Percentiles rank a stretch among this genome's conserved stretches.
phyloP scores from a whole-genome alignment of 257 asterid species.

The Penstemon eatonii region DNA sequence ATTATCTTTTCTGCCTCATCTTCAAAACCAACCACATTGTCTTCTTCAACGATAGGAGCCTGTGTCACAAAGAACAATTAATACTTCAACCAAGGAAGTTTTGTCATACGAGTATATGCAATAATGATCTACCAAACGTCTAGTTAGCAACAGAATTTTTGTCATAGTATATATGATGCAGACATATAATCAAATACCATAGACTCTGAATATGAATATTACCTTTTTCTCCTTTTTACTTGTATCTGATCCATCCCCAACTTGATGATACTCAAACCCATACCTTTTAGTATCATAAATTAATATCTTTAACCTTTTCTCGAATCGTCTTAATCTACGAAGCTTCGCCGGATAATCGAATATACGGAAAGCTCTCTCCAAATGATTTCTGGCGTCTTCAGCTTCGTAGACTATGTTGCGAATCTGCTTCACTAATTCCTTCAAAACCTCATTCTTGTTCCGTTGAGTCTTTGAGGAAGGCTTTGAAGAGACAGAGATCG shows the following conservation, averaged over 20 bases:
- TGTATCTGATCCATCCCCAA: constrained; percentile 26
- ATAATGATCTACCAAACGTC: too few species aligned
- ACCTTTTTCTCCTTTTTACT: constrained; percentile 46
- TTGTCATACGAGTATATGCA: too few species aligned
- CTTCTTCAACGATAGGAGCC: constrained; percentile 58
- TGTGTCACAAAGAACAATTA: constrained; percentile 21
- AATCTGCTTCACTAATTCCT: constrained; percentile 48
- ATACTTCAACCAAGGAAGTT: too few species aligned
- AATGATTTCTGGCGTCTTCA: constrained; percentile 43
- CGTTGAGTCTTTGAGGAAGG: constrained; percentile 46
- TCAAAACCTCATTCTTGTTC: constrained; percentile 34
- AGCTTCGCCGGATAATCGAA: constrained; percentile 46
- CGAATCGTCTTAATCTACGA: constrained; percentile 38
- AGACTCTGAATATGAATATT: background rate
- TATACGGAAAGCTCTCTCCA: constrained; percentile 33
- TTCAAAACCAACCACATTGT: constrained; percentile 50
- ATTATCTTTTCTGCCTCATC: constrained; percentile 49
- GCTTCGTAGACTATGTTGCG: constrained; percentile 51
- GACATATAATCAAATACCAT: too few species aligned
- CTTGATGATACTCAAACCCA: constrained; percentile 43
- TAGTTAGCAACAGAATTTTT: too few species aligned
- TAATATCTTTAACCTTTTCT: constrained; percentile 40
- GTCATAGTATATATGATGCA: too few species aligned
- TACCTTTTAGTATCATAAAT: constrained; percentile 41
- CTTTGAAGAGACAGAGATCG: constrained; percentile 47